Base-by-base conservation (phyloP, 371 early-diverging fungal species). In the Batkoa obscura region DNA sequence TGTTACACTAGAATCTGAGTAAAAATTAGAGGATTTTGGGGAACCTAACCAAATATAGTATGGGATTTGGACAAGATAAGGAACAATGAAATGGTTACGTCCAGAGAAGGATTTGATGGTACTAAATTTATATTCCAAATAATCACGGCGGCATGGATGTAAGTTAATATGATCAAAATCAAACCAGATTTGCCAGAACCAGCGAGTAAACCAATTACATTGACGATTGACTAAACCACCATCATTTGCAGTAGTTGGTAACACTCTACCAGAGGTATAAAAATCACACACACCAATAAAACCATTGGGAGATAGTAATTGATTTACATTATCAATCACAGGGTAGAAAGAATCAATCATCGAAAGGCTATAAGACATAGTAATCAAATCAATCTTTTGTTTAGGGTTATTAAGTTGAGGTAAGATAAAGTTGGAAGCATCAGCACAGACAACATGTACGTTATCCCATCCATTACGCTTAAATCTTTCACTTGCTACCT, bases 291-390 rank as follows among this genome's bases (percentile, higher is more conserved):
- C 82, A 36, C 84, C 86, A 52, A 85, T 62, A 39, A 89, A 67
- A 57, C 90, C 90, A 39, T 73, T 71, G 30, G 83, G 77, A 3
- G 72, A 57, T 2, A 89, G 65, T 12, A 86, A 64, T 3, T 68
- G 64, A 31, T 74, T 65, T 36, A 86, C 67, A 10, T 76, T 71
- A 62, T 88, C 88, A 15, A 89, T 68, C 10, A 85, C 74, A 9
- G 83, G 70, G 59, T 72, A 83, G 62, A 72, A 84, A 45, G 66
- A 61, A 39, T 84, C 86, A 64, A 89, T 84, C 90, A 89, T 89
- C 1, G 86, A 83, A 41, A 89, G 73, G n/a, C 88, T 84, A 69
- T 89, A 89, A 1, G 83, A 84, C 74, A 88, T 79, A 50, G 88
- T 87, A 32, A 89, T 70, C 23, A 88, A 62, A 36, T 81, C 78